Base-by-base conservation (phyloP, 306 rosid species). In the Spatholobus suberectus region DNA sequence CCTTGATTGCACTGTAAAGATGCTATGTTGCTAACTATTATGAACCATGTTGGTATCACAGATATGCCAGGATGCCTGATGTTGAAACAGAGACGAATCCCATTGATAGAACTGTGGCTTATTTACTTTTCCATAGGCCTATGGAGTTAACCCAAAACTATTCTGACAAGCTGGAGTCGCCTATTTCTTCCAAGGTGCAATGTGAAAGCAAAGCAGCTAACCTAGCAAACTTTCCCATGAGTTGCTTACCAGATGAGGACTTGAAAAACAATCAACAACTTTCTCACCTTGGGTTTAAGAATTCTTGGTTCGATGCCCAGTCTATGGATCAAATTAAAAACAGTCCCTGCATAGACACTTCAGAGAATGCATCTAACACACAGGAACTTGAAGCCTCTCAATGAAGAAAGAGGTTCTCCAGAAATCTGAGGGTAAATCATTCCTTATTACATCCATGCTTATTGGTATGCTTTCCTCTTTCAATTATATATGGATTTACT, bases 81-180 rank as follows among this genome's bases (percentile, higher is more conserved):
- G 81, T 75, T 38, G 99, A 94, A 86, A 89, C 95, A 47, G 90
- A 92, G 93, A 96, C 99, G 26, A 94, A 96, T 81, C 89, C 97
- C 81, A 87, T 94, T 8, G 98, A 96, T 82, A 89, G 99, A 80
- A 90, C 89, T 13, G 91, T 96, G 82, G 99, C 99, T 75, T 98
- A 90, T 84, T 87, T 96, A 85, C 98, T 96, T 84, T 96, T 96
- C 75, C 91, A 92, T 76, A 85, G 92, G 76, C 97, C 96, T 47
- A 59, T 83, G 75, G 95, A 91, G 79, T 76, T 82, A 7, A 82
- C 87, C 3, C 90, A 87, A 78, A 89, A 87, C 77, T 88, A 68
- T 70, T 70, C 84, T 4, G 94, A 88, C 24, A 73, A 81, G 41
- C 84, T 88, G 40, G 91, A 88, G 79, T 87, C 87, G 2, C 89